Evolutionary conservation across 2,329 filamentous ascomycete genomes (phyloP).

Genomic region (Aspergillus jensenii): DNA sequence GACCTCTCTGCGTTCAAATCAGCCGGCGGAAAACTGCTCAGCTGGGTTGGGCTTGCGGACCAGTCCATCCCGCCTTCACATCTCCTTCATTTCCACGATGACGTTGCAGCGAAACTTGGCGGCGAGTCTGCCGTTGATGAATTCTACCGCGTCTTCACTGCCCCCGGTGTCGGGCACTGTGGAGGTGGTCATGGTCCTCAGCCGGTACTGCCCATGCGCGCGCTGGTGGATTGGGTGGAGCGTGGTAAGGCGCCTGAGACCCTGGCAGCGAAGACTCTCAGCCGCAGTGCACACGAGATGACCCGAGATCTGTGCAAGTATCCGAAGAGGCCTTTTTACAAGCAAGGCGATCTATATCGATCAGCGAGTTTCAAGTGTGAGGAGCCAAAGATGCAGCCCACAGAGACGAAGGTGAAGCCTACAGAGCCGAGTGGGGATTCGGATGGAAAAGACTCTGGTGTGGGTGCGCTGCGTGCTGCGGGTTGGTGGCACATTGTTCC

Average conservation of each 20-base stretch:
- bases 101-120: background rate
- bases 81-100: background rate
- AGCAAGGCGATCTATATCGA: background rate
- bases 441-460: background rate
- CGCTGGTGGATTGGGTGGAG: slow-evolving; percentile 9
- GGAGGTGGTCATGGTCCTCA: background rate
- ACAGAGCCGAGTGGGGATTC: background rate
- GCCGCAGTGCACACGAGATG: background rate
- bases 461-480: background rate
- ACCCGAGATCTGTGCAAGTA: background rate
- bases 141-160: slow-evolving; percentile 54
- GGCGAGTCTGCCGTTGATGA: background rate
- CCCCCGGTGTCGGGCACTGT: slow-evolving; percentile 54
- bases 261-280: background rate
- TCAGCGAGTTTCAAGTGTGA: background rate
- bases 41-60: slow-evolving; percentile 11
- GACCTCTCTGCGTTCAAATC: background rate
- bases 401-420: background rate
- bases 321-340: background rate
- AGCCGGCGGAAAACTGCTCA: slow-evolving; percentile 8
- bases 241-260: slow-evolving; percentile 3
- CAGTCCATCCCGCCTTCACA: background rate
- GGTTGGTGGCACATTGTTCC: background rate
- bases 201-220: background rate
- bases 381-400: background rate